Evolutionary conservation across 139 green algal genomes (phyloP), one percentile per base, ranked within the genome.

Genomic region (Chlamydomonas sp.): DNA sequence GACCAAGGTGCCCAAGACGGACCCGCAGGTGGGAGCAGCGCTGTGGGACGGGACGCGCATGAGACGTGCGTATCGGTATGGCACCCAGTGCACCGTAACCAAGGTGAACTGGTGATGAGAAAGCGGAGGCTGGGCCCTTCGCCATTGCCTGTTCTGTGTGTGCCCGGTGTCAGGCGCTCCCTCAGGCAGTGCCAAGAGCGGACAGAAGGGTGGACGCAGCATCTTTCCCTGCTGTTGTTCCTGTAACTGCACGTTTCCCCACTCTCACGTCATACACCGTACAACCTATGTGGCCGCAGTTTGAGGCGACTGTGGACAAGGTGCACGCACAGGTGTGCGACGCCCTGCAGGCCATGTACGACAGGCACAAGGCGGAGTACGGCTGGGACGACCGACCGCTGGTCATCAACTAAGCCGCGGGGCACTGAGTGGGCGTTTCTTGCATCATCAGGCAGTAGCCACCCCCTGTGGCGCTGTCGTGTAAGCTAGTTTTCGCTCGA

Each of bases 291-390:
- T 49, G 31, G 31, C 20, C 20, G 58, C 81, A 86, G 81, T 86
- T 77, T 14, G 81, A 86, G 69, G 81, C 20, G 69, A 59, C 62
- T 16, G 82, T 91, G 12, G 77, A 91, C 20, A 66, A 77, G 18
- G 18, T 62, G 60, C 82, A 88, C 67, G 18, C 20, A 20, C 31
- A 8, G 4, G 77, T 88, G 1, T 31, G 59, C 15, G 79, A 78
- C 1, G 81, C 1, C 63, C 59, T 88, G 66, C 75, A 80, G 64
- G 4, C 57, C 72, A 2, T 86, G 76, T 92, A 92, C 78, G 82
- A 90, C 68, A 61, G 78, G 17, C 90, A 92, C 78, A 90, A 90
- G 69, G 86, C 16, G 1, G 90, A 89, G 82, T 91, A 92, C 78
- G 84, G 88, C 67, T 91, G 88, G 90, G 58, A 63, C 16, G 68